Conservation (phyloP, 805 yeast species). For the Ogataea neopini region DNA sequence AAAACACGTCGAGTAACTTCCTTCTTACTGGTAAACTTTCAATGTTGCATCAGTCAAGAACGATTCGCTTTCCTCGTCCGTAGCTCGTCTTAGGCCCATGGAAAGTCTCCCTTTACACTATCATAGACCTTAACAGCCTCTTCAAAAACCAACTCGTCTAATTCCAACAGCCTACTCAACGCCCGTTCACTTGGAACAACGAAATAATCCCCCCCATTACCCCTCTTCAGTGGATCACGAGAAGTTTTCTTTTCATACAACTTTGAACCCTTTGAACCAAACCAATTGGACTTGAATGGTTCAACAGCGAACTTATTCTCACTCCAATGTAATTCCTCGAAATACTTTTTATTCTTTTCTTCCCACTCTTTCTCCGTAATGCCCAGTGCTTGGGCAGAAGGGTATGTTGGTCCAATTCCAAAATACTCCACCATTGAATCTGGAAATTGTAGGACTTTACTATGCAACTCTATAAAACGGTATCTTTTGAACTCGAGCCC, state of each 20-base stretch:
- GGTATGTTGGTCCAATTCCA: slow-evolving; percentile 60
- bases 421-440: slow-evolving; percentile 43
- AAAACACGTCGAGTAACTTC: no score
- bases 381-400: slow-evolving; percentile 11
- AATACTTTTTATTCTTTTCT: slow-evolving; percentile 40
- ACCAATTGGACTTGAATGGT: slow-evolving; percentile 57
- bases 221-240: slow-evolving; percentile 55
- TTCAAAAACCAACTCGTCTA: slow-evolving; percentile 33
- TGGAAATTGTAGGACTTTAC: slow-evolving; percentile 49
- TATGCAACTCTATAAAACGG: slow-evolving; percentile 59
- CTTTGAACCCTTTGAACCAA: slow-evolving; percentile 50
- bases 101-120: slow-evolving; percentile 21
- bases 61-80: background rate
- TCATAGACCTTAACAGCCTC: slow-evolving; percentile 26
- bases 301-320: slow-evolving; percentile 56
- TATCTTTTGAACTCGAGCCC: slow-evolving; percentile 75
- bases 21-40: no score
- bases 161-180: slow-evolving; percentile 24
- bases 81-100: slow-evolving; percentile 28
- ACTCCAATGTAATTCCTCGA: slow-evolving; percentile 43
- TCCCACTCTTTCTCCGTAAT: slow-evolving; percentile 16
- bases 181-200: slow-evolving; percentile 16
- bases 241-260: slow-evolving; percentile 44
- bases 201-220: slow-evolving; percentile 10
- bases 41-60: no score